A percentile compares a stretch with the other conserved stretches of the same genome.
phyloP scores from a whole-genome alignment of 257 asterid species.

The Nicotiana tomentosiformis region DNA sequence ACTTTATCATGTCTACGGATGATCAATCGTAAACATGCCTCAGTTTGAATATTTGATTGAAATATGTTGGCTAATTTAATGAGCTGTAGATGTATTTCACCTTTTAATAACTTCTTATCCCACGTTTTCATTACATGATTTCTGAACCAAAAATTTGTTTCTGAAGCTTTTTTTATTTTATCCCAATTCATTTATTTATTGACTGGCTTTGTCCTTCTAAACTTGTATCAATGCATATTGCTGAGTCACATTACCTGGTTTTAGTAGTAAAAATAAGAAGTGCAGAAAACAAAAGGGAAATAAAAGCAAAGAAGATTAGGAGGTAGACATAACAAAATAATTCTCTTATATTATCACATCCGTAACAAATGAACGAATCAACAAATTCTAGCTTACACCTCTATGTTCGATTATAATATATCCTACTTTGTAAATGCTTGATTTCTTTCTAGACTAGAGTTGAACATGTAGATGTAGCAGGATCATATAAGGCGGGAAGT shows the following conservation, averaged over 20 bases:
- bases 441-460: slow-evolving; percentile 28
- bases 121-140: too few species aligned
- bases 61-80: too few species aligned
- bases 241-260: background rate
- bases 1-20: too few species aligned
- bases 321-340: background rate
- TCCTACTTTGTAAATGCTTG: background rate
- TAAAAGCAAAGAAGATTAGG: background rate
- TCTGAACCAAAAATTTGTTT: too few species aligned
- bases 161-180: too few species aligned
- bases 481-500: slow-evolving; percentile 51
- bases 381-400: background rate
- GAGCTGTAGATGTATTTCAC: too few species aligned
- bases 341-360: background rate
- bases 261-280: background rate
- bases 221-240: background rate
- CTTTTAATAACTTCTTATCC: too few species aligned
- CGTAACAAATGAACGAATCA: background rate
- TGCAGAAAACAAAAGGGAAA: background rate
- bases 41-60: too few species aligned
- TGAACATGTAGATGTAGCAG: slow-evolving; percentile 39
- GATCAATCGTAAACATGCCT: too few species aligned
- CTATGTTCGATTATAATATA: background rate
- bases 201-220: too few species aligned
- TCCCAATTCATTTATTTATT: too few species aligned